Conservation (phyloP, 495 filamentous ascomycete genomes). For the Wilcoxina mikolae region DNA sequence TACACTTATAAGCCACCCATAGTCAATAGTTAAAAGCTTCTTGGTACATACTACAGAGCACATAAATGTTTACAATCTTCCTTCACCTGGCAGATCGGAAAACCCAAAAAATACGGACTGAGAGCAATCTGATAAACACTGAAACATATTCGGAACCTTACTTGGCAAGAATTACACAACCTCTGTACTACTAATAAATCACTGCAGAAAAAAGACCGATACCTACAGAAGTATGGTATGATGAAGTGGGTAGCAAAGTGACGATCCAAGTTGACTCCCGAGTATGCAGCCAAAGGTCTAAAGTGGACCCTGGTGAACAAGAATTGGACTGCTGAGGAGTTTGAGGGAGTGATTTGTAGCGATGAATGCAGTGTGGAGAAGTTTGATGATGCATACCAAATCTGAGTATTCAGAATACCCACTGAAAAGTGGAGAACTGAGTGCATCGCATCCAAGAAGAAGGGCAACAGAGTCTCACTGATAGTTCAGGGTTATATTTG, state of each 20-base stretch:
- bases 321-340: constrained; percentile 8
- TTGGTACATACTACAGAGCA: background rate
- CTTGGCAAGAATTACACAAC: background rate
- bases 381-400: too few relatives aligned
- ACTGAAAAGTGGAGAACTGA: too few relatives aligned
- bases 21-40: constrained; percentile 13
- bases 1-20: background rate
- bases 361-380: constrained; percentile 15
- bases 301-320: background rate
- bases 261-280: background rate
- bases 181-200: background rate
- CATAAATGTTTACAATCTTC: background rate
- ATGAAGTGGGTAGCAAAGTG: background rate
- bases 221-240: background rate
- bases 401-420: too few relatives aligned
- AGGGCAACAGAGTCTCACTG: too few relatives aligned
- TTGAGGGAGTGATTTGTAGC: constrained; percentile 14
- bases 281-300: background rate
- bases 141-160: background rate
- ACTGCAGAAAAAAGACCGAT: background rate
- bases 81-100: background rate
- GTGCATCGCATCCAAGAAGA: too few relatives aligned
- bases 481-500: too few relatives aligned
- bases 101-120: background rate
- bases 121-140: background rate